Percentiles rank a stretch among this genome's conserved stretches.
These are phyloP conservation scores for Verticillium tricorpus DNA, from an alignment of 2,329 filamentous ascomycete genomes.

Conservation along the genomic window DNA sequence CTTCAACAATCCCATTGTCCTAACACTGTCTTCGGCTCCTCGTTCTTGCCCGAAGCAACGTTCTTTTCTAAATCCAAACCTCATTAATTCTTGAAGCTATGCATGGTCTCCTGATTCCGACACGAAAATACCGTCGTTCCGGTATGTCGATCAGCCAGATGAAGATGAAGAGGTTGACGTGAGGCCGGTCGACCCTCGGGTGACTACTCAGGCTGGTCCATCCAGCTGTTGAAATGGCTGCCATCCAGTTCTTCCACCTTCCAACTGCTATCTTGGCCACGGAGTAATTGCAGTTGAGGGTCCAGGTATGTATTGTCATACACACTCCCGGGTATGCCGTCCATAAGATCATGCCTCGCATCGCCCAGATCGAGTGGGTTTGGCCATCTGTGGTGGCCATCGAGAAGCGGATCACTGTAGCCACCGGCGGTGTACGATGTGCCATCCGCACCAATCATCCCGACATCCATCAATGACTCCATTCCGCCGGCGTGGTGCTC, in stretches of 20 bases:
- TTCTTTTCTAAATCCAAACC: neutral
- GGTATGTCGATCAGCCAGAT: too few relatives aligned
- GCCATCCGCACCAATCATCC: conserved; percentile 10
- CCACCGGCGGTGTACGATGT: conserved; percentile 4
- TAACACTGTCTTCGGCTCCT: neutral
- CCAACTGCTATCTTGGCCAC: conserved; percentile 28
- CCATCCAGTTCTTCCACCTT: conserved; percentile 26
- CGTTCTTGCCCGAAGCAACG: neutral
- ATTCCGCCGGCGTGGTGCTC: conserved; percentile 12
- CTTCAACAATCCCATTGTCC: neutral
- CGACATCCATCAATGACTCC: conserved; percentile 14
- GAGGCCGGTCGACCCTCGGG: neutral
- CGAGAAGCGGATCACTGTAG: conserved; percentile 1
- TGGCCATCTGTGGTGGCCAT: conserved; percentile 1
- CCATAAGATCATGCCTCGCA: conserved; percentile 4
- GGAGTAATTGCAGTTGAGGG: conserved; percentile 20
- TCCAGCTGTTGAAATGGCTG: conserved; percentile 25
- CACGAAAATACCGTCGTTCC: too few relatives aligned
- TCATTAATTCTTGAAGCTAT: neutral
- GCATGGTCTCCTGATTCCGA: too few relatives aligned
- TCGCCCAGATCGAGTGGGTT: neutral
- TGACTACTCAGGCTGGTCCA: conserved; percentile 21
- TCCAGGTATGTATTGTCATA: conserved; percentile 15
- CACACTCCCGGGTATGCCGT: conserved; percentile 8
- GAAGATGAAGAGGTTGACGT: too few relatives aligned